Evolutionary conservation across 192 early-diverging fungal species (phyloP), one percentile per base, ranked within the genome.

Genomic region (Podila minutissima): DNA sequence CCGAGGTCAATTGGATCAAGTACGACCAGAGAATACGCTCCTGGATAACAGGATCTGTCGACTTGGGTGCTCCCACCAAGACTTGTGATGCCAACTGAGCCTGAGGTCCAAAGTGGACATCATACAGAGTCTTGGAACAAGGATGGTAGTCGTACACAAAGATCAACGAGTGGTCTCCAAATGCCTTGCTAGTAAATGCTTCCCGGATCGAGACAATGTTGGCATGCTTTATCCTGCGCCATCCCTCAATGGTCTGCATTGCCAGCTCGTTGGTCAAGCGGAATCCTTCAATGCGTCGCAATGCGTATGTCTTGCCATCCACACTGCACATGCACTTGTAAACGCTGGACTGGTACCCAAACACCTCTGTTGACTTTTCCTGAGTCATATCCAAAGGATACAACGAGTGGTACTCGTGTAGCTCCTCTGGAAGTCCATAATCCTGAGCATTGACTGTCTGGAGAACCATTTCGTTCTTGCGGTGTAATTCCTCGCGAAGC

Each of bases 141-240:
- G 97, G 97, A 85, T 96, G 93, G 82, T 94, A 98, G 78, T 98
- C 97, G 76, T 95, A 97, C 7, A 98, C 96, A 74, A 99, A 89
- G 12, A 98, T 91, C n/a, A 99, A 87, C n/a, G 98, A 96, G 59
- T 93, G 89, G 75, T 99, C 97, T 19, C 95, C 96, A 90, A 99
- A 99, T 3, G 95, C 95, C 51, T 92, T 94, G 8, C 96, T 99
- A 2, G 97, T 96, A 74, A 99, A 99, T 28, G 94, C 98, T 83
- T 99, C 97, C 19, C 93, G 88, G 28, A 99, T 87, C 32, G 92
- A 94, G 9, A 95, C 95, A 61, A 99, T 85, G 65, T 92, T 94
- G 13, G 96, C 88, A 74, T 95, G 94, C 48, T 90, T 86, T 20
- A 99, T 89, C 58, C 89, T 71, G 53, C 91, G 86, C 98, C 98